Percentiles rank a stretch among this genome's conserved stretches.
phyloP scores from a whole-genome alignment of 2,329 filamentous ascomycete genomes.

The Stachybotrys chartarum region DNA sequence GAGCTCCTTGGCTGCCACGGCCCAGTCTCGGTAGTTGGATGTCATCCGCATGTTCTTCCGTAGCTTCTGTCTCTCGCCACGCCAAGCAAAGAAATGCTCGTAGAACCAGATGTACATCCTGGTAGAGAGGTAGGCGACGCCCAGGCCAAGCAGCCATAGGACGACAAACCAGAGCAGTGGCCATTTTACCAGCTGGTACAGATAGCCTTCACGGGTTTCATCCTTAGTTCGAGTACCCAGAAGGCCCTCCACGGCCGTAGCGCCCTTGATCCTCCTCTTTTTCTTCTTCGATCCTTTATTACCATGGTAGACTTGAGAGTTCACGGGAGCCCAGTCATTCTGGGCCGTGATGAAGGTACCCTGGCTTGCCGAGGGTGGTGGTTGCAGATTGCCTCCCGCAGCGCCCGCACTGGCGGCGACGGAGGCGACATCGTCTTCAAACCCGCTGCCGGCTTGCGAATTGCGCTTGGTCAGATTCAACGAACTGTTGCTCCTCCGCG shows the following conservation, averaged over 20 bases:
- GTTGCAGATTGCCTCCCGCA: slow-evolving; percentile 26
- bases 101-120: slow-evolving; percentile 87
- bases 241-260: slow-evolving; percentile 30
- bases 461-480: slow-evolving; percentile 35
- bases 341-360: slow-evolving; percentile 74
- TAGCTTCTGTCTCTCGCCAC: slow-evolving; percentile 66
- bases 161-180: slow-evolving; percentile 75
- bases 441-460: slow-evolving; percentile 20
- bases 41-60: slow-evolving; percentile 65
- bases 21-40: slow-evolving; percentile 76
- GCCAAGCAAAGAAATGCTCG: slow-evolving; percentile 87
- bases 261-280: slow-evolving; percentile 23
- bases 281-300: slow-evolving; percentile 31
- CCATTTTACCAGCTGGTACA: slow-evolving; percentile 88
- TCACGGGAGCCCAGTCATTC: slow-evolving; percentile 92
- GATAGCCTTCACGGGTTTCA: slow-evolving; percentile 88
- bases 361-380: slow-evolving; percentile 13
- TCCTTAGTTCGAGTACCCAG: slow-evolving; percentile 63
- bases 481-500: slow-evolving; percentile 32
- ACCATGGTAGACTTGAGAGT: slow-evolving; percentile 52
- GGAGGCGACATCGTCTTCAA: slow-evolving; percentile 25
- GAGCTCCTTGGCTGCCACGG: slow-evolving; percentile 67
- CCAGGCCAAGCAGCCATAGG: slow-evolving; percentile 71
- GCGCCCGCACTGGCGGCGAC: slow-evolving; percentile 30
- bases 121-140: slow-evolving; percentile 67